Base-by-base conservation (phyloP, 2,329 filamentous ascomycete genomes). In the Xylaria arbuscula region DNA sequence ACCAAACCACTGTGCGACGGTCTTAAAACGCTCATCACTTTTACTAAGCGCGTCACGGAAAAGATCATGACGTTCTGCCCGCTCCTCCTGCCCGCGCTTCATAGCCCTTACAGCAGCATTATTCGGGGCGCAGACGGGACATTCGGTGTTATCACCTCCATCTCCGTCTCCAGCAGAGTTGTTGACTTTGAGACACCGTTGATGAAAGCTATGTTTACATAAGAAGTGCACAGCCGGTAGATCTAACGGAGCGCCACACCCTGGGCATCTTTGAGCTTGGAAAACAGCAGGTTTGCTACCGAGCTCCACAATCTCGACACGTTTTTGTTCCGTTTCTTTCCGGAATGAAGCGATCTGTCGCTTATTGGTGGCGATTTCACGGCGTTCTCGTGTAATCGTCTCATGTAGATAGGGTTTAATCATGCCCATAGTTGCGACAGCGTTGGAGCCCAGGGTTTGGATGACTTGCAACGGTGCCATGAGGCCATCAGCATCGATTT, bases 391-490 rank as follows among this genome's bases (percentile, higher is more conserved):
- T 73, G 93, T 90, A 71, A 99, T 97, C 9, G 94, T 97, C 58
- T 92, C 89, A 71, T 92, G 89, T 1, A 99, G 89, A 80, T 99
- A 99, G 6, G 90, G 89, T 81, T 98, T 98, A 70, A 99, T 91
- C 87, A 98, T 94, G 59, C 95, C 96, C 93, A 99, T 98, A 0
- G 94, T 98, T 0, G 97, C 95, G 2, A 98, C 93, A 68, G 81
- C 66, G 78, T 84, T 80, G 55, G 87, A 83, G n/a, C 84, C 83
- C 0, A 99, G 87, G 0, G 94, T 96, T 80, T 99, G 95, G 17
- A 99, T 96, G 38, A 99, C 96, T 79, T 99, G 96, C 3, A 99
- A 84, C 0, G 96, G 96, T 0, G 96, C 95, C 93, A 99, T 96
- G 45, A 99, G 87, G 0, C 93, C 91, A 75, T 97, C 94, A 70